Evolutionary conservation across 2,329 filamentous ascomycete species (phyloP).

Genomic region (Trichoderma sp.): DNA sequence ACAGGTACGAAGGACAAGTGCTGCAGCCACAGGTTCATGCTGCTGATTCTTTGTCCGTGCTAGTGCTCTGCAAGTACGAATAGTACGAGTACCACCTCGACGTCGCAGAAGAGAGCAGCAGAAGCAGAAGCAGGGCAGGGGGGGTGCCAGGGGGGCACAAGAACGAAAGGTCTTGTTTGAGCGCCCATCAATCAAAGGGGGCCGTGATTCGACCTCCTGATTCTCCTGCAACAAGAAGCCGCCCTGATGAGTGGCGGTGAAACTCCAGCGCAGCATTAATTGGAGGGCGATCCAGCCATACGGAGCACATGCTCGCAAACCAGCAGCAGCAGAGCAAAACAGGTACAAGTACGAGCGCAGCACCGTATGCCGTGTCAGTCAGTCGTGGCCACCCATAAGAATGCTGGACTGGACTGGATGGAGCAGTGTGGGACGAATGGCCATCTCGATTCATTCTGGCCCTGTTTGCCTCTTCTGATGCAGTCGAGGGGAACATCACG

Average conservation of each 20-base stretch:
- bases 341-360: not conserved
- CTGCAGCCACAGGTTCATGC: not conserved
- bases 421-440: not conserved
- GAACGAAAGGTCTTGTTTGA: not conserved
- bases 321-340: not conserved
- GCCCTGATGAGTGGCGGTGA: constrained; percentile 21
- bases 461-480: not conserved
- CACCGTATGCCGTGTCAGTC: constrained; percentile 3
- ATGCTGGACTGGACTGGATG: constrained; percentile 5
- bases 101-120: constrained; percentile 10
- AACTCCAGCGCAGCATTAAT: constrained; percentile 10
- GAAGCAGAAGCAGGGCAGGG: constrained; percentile 6
- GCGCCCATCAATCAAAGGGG: constrained; percentile 11
- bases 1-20: not conserved
- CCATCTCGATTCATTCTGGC: constrained; percentile 15
- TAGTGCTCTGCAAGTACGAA: not conserved
- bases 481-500: constrained; percentile 3
- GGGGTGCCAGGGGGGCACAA: not conserved
- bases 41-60: not conserved
- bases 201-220: constrained; percentile 11
- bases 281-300: constrained; percentile 11
- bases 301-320: not conserved
- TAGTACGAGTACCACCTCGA: not conserved
- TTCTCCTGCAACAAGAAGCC: constrained; percentile 16
- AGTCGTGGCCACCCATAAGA: not conserved